phyloP scores from a whole-genome alignment of 495 filamentous ascomycete genomes.

The Halenospora varia region DNA sequence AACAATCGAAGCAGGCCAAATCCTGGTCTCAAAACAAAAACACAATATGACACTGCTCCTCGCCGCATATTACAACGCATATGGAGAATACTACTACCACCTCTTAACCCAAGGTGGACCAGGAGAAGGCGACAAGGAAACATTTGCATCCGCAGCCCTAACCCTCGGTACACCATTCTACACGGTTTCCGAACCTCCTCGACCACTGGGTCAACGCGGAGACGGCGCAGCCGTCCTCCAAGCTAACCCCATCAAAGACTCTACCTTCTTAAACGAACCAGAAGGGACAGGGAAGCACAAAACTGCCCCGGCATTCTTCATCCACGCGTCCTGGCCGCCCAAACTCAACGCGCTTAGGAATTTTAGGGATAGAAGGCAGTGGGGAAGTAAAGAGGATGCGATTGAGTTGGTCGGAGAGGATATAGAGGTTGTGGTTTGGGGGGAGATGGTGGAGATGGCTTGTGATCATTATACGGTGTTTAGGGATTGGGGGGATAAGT shows the following conservation, averaged over 20 bases:
- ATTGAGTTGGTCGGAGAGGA: background rate
- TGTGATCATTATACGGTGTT: constrained; percentile 2
- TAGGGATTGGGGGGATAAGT: constrained; percentile 2
- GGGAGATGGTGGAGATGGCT: constrained; percentile 9
- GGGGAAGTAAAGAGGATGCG: background rate
- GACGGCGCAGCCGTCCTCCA: constrained; percentile 1
- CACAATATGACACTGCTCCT: constrained; percentile 51
- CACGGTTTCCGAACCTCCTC: background rate
- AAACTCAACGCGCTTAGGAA: constrained; percentile 8
- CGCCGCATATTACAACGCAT: constrained; percentile 60
- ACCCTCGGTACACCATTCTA: constrained; percentile 28
- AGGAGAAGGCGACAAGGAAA: constrained; percentile 64
- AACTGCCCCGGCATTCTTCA: too few species aligned
- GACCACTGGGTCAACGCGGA: background rate
- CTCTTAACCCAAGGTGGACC: constrained; percentile 52
- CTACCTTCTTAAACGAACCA: too few species aligned
- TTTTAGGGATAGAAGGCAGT: background rate
- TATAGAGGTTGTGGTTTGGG: constrained; percentile 7
- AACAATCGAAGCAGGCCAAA: constrained; percentile 49
- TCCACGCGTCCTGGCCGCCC: constrained; percentile 9
- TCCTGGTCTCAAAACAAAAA: constrained; percentile 51
- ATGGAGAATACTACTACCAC: constrained; percentile 57
- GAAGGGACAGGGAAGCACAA: too few species aligned
- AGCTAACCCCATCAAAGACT: too few species aligned
- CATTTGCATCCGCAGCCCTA: constrained; percentile 52